Base-by-base conservation (phyloP, 768 basidiomycete genomes). In the Naganishia friedmannii region DNA sequence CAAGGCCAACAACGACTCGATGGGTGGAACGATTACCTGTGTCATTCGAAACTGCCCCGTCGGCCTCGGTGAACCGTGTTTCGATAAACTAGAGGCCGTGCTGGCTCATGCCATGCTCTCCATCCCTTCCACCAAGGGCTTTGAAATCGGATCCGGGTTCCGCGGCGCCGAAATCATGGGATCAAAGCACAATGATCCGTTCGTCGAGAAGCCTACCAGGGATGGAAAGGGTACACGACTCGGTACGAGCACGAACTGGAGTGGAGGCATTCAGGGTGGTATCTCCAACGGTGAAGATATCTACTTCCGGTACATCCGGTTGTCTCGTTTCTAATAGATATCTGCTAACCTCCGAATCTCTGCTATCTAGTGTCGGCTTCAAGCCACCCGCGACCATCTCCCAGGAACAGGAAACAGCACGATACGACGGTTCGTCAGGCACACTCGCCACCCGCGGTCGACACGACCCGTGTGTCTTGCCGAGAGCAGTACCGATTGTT, bases 301-400 rank as follows among this genome's bases (percentile, higher is more conserved):
- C 76, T 99, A 97, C 85, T 99, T 99, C 85, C 86, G 93, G 93
- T 90, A 76, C 73, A 86, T 77, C 29, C 46, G 48, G 0, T 5
- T 8, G 3, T 26, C 55, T 39, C 28, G 37, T n/a, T 29, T 58
- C 34, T 13, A 26, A 23, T 39, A 46, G 8, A 15, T 26, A n/a
- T 10, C 45, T 7, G 6, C 42, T 31, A 21, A 51, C 17, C 46
- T 10, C 23, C 17, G 13, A 5, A 2, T 12, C n/a, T 7, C 34
- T 28, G 37, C 34, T 45, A 8, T n/a, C 12, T 73, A 96, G 93
- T 69, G 86, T 97, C 75, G 94, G 90, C 12, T 99, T 99, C 87
- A 99, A 99, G 83, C 92, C 92, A 21, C 96, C 96, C 67, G 96
- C 96, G 56, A 99, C 96, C 67, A 99, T 99, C 79, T 91, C 93